Base-by-base conservation (phyloP, 148 eudicot species). In the Talinum fruticosum region DNA sequence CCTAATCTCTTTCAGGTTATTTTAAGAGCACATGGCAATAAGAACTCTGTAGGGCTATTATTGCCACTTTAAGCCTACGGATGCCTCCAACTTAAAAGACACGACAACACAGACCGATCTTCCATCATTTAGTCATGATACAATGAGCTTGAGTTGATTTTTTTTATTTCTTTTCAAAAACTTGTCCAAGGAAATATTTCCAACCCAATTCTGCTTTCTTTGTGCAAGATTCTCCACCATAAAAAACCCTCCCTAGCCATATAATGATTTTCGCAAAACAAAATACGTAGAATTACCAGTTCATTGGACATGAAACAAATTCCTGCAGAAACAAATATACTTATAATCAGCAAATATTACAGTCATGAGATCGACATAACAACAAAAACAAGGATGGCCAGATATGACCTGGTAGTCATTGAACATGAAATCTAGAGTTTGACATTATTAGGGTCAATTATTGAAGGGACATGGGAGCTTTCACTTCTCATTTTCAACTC, bases 251-350 rank as follows among this genome's bases (percentile, higher is more conserved):
- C 28, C 59, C 26, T 67, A 23, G 35, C 23, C 10, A n/a, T 49
- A 72, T 6, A 33, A 65, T 36, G 62, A 53, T 37, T 21, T 37
- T 5, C 53, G 29, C 32, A 72, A 37, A 32, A 10, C 29, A 66
- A 79, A 3, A 10, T 62, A 62, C 10, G 1, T 4, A 53, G 65
- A 70, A 87, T 91, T 88, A 96, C 99, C 97, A 96, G 82, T 75
- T 96, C 99, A 80, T 93, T 96, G 70, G 97, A 91, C 98, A 93
- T 96, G 80, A 90, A 93, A 83, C 99, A 96, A 61, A 96, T 87
- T 84, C 99, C 99, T 96, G 97, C 93, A 87, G 7, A 38, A 67
- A 74, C 41, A 26, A 79, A 83, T 79, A 73, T 26, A 79, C 34
- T 35, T 30, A 10, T 30, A 15, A 79, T 89, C 75, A 92, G 87